Evolutionary conservation across 192 early-diverging fungal genomes (phyloP).

Genomic region (Linnemannia exigua): DNA sequence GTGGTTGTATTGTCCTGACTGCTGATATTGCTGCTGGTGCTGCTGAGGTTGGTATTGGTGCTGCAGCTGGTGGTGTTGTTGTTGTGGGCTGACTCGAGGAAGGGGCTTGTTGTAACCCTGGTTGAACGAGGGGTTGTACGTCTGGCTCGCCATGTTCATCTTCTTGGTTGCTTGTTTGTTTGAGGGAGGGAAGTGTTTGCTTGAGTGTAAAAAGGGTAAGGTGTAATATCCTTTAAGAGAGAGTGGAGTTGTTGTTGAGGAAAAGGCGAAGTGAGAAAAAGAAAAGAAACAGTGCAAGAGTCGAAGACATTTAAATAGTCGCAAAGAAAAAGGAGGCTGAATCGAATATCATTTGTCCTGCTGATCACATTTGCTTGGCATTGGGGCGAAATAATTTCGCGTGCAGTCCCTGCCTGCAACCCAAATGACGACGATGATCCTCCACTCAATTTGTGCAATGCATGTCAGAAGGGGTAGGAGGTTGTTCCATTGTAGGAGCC

Average conservation of each 20-base stretch:
- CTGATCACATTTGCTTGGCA: neutral
- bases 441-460: neutral
- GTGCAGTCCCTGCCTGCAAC: neutral
- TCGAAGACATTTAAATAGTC: constrained; percentile 3
- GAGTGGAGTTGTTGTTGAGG: neutral
- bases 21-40: constrained; percentile 2
- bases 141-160: constrained; percentile 8
- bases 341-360: neutral
- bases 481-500: neutral
- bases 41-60: constrained; percentile 17
- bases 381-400: neutral
- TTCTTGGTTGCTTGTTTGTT: neutral
- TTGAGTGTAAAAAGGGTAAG: neutral
- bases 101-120: constrained; percentile 27
- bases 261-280: neutral
- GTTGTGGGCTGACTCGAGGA: constrained; percentile 20
- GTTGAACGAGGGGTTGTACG: neutral
- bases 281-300: neutral
- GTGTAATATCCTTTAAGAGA: neutral
- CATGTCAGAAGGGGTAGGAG: neutral
- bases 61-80: constrained; percentile 37
- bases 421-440: neutral
- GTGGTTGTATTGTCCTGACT: constrained; percentile 38
- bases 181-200: neutral
- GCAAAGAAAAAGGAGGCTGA: neutral